Evolutionary conservation across 805 yeast genomes (phyloP), one percentile per base, ranked within the genome.

Genomic region (Lipomyces kockii): DNA sequence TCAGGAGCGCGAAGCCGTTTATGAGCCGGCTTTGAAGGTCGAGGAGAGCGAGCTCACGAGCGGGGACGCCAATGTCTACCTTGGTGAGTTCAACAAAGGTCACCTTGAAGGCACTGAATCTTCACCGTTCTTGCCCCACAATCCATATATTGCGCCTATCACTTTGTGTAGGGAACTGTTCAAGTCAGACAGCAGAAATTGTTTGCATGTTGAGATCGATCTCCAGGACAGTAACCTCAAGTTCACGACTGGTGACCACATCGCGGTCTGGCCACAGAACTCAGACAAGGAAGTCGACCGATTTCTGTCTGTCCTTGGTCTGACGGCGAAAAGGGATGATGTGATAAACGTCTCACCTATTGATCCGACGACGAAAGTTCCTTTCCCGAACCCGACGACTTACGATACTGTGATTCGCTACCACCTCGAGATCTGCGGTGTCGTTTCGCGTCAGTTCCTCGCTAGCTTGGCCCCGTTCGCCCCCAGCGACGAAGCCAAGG

Each of bases 191-290:
- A 75, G 77, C 34, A 88, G 98, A 81, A 87, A 88, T 72, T 94
- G 98, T 81, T 86, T 94, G 67, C 98, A 94, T 77, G 86, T 89
- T 60, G 98, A 95, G 79, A 87, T 94, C 73, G 98, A 94, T 76
- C 80, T 92, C 49, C 83, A 92, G 0, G 85, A 81, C 35, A 84
- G 94, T 3, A 89, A 89, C 74, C 82, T 95, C 75, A 87, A 89
- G 74, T 94, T 94, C 79, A 83, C 94, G 59, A 94, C 99, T 3
- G 99, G 99, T 78, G 99, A 94, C 78, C 98, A 94, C 80, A 80
- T 95, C 70, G 98, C 97, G 17, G 82, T 95, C 65, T 91, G 97
- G 96, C 95, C 98, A 46, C 91, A 95, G 29, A 94, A 94, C 79
- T 82, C 97, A 1, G 83, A 88, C 75, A 91, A 88, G 77, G 86